phyloP scores from a whole-genome alignment of 2,329 filamentous ascomycete species.

The Thermoascus crustaceus region DNA sequence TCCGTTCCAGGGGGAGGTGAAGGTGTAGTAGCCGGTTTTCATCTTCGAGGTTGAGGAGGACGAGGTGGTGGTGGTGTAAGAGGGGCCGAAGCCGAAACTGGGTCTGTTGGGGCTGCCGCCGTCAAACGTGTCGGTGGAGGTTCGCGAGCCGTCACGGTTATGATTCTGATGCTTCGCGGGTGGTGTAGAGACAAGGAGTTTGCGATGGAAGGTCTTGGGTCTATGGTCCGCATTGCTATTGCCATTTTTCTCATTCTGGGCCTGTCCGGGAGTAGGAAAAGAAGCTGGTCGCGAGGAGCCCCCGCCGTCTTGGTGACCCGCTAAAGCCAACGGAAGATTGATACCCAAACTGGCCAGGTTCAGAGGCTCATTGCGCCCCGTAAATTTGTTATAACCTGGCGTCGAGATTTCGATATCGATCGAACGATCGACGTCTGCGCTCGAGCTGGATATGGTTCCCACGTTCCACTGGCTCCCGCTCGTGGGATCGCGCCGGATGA shows the following conservation, averaged over 20 bases:
- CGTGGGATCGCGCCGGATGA: conserved; percentile 66
- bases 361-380: conserved; percentile 30
- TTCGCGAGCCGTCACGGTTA: conserved; percentile 11
- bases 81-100: neutral
- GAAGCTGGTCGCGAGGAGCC: neutral
- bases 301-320: too few relatives aligned
- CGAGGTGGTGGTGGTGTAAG: conserved; percentile 7
- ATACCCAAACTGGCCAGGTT: conserved; percentile 24
- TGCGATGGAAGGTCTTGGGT: conserved; percentile 24
- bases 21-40: conserved; percentile 54
- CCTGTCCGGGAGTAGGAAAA: neutral
- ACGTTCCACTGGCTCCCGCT: conserved; percentile 69
- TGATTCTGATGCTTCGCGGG: neutral
- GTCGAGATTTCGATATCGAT: conserved; percentile 51
- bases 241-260: conserved; percentile 5
- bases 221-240: conserved; percentile 11
- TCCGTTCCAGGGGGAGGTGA: conserved; percentile 78
- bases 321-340: conserved; percentile 10
- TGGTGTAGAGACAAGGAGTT: conserved; percentile 25
- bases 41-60: conserved; percentile 17
- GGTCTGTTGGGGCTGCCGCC: neutral
- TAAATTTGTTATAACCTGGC: conserved; percentile 53
- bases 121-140: conserved; percentile 10
- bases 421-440: conserved; percentile 20
- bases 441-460: conserved; percentile 49